Base-by-base conservation (phyloP, 2,329 filamentous ascomycete species). In the Amauroascus verrucosus region DNA sequence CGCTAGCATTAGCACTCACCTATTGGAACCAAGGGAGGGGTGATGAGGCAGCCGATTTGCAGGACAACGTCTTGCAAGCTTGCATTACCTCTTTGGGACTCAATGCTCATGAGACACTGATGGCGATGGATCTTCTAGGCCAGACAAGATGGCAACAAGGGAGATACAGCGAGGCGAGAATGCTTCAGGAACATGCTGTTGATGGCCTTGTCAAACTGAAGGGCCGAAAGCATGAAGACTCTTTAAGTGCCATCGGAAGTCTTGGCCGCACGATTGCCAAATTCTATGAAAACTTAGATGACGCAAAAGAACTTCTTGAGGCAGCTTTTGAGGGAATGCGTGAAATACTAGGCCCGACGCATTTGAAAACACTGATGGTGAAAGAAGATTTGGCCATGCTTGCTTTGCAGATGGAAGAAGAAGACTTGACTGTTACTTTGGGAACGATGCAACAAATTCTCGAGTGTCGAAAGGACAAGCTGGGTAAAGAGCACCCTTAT, bases 401-500 rank as follows among this genome's bases (percentile, higher is more conserved):
- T 44, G 11, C 51, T 14, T 26, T 28, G 16, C 30, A 38, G 5
- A 48, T 54, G 24, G 30, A 26, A 30, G 44, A 26, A 30, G 44
- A 48, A 30, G 41, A 44, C 8, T 26, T 24, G 18, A 28, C 55
- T 11, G 38, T 49, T 24, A 40, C 55, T 8, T 13, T 30, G n/a
- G 51, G 48, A 18, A 46, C 47, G 8, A 33, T 54, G 9, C 28
- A 43, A 40, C 51, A 56, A 9, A 59, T 65, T 8, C 48, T 61
- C 22, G 57, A 61, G 18, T 18, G 20, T 28, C 48, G 61, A 6
- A 57, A 60, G 45, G 30, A 45, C 14, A 56, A 56, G 9, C 56
- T 68, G 9, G 65, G 67, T 6, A 60, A 65, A 35, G 65, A 69
- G 51, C 65, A 70, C 58, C 62, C 66, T 13, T 66, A 65, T 48